Base-by-base conservation (phyloP, 495 filamentous ascomycete genomes). In the Penicillium turbatum region DNA sequence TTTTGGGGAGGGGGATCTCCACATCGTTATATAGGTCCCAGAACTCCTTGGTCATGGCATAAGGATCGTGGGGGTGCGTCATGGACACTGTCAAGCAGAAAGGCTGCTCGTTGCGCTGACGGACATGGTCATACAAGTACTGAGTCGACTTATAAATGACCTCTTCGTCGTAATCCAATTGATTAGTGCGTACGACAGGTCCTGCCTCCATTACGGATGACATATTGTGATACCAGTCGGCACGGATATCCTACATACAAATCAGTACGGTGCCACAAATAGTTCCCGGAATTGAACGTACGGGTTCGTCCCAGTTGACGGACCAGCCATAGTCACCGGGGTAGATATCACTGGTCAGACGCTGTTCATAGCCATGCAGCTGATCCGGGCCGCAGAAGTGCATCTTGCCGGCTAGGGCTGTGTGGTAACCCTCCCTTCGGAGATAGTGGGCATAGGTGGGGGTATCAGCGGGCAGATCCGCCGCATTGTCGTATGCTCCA, bases 101-200 rank as follows among this genome's bases (percentile, higher is more conserved):
- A 8, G 90, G 90, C 26, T 89, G 82, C 30, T 76, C 75, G 43
- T 72, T 76, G 4, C 81, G 81, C 56, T 88, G 79, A 4, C 90
- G 85, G 17, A 90, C 87, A 55, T 90, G 81, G 70, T 92, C 86
- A 67, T 87, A 92, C 32, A 96, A 73, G 64, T 89, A 96, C 68
- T 92, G 89, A 31, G 79, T 84, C 6, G 86, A 82, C 72, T 83
- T 85, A 70, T 89, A 90, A 79, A 93, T 90, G 59, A 93, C 89
- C 68, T 96, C 90, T 71, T 93, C 89, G 59, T 96, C 90, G 57
- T 89, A 96, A 62, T 96, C 90, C n/a, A 96, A 79, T 73, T 96
- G 90, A 73, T 96, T 96, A 61, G 86, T 90, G 53, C 89, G 80
- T 27, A 93, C 81, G 49, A 89, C 91, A 3, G 81, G 77, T 8